Conservation (phyloP, 2,329 filamentous ascomycete species). For the Cadophora luteo-olivacea region DNA sequence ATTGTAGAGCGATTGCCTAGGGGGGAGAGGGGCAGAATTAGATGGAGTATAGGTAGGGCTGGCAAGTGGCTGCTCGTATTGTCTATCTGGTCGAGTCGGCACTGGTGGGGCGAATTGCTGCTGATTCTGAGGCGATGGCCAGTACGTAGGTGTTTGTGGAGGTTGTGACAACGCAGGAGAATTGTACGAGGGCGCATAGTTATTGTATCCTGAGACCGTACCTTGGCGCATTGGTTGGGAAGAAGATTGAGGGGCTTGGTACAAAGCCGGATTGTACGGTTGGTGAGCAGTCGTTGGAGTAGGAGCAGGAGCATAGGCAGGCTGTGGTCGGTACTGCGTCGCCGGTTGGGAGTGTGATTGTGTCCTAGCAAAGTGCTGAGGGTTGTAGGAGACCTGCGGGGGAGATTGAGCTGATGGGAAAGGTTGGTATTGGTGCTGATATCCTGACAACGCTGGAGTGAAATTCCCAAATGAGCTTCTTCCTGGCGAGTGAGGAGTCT, state of each 20-base stretch:
- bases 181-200: constrained; percentile 50
- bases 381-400: constrained; percentile 63
- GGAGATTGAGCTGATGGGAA: constrained; percentile 43
- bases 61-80: constrained; percentile 39
- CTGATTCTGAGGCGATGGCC: constrained; percentile 29
- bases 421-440: constrained; percentile 60
- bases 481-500: constrained; percentile 39
- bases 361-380: constrained; percentile 61
- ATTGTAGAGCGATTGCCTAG: constrained; percentile 38
- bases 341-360: constrained; percentile 45
- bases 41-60: constrained; percentile 39
- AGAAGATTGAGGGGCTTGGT: constrained; percentile 52
- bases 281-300: constrained; percentile 55
- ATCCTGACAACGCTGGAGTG: constrained; percentile 49
- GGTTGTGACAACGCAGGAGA: constrained; percentile 49
- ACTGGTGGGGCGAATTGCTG: constrained; percentile 37
- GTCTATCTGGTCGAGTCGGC: constrained; percentile 35
- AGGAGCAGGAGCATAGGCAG: constrained; percentile 57
- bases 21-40: constrained; percentile 36
- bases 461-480: constrained; percentile 37
- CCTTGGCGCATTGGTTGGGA: constrained; percentile 61
- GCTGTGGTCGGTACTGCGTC: constrained; percentile 54
- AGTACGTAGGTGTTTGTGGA: constrained; percentile 47
- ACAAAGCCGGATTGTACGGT: constrained; percentile 71
- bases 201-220: constrained; percentile 61